Evolutionary conservation across 257 asterid species (phyloP).

Genomic region (Primulina eburnea): DNA sequence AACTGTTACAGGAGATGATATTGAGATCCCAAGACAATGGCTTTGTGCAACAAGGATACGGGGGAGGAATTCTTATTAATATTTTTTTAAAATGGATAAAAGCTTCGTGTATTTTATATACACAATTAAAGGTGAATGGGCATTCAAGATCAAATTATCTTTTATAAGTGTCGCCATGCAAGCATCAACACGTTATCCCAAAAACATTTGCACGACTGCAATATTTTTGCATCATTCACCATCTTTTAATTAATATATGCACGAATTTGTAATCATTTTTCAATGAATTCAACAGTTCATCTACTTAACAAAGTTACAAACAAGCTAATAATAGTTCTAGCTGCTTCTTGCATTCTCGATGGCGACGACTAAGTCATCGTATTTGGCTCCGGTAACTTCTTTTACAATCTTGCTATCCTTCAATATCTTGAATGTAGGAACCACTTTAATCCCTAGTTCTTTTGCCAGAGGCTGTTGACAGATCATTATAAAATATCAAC

Average conservation of each 20-base stretch:
- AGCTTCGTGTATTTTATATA: too few species aligned
- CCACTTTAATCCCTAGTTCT: constrained; percentile 87
- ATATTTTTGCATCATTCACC: not conserved
- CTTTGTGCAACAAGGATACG: constrained; percentile 62
- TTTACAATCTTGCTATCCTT: constrained; percentile 60
- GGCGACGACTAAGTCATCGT: constrained; percentile 62
- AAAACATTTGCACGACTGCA: not conserved
- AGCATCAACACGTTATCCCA: not conserved
- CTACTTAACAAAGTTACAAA: constrained; percentile 39
- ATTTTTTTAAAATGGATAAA: too few species aligned
- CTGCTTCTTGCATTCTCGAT: constrained; percentile 52
- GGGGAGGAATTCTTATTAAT: not conserved
- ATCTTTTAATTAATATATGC: not conserved
- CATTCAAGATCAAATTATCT: not conserved
- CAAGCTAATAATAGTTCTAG: constrained; percentile 21
- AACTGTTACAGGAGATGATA: constrained; percentile 71
- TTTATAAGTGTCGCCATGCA: not conserved
- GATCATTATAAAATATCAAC: constrained; percentile 15
- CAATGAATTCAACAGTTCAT: constrained; percentile 13
- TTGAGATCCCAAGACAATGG: constrained; percentile 82
- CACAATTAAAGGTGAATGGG: too few species aligned
- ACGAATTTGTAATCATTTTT: constrained; percentile 14
- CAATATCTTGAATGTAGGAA: constrained; percentile 88
- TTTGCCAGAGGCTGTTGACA: constrained; percentile 67
- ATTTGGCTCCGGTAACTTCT: constrained; percentile 86